Base-by-base conservation (phyloP, 371 early-diverging fungal genomes). In the Rhizopus arrhizus region DNA sequence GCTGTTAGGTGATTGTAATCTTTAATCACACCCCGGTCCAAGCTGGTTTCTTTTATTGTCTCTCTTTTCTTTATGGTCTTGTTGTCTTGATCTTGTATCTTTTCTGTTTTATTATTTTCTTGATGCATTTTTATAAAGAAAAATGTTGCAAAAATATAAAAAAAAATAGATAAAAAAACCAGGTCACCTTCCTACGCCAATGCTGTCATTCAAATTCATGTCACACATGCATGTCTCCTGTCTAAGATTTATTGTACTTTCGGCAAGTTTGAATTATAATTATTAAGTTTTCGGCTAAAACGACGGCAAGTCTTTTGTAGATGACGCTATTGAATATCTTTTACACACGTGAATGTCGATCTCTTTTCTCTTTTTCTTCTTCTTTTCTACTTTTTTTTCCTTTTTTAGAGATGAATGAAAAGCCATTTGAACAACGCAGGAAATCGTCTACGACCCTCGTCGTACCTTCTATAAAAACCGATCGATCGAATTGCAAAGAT, bases 1-100 rank as follows among this genome's bases (percentile, higher is more conserved):
- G 52, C 53, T 32, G 53, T 35, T 4, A 58, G 28, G 2, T 53
- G 51, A n/a, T 36, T 48, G 8, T 48, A 48, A 2, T 16, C 40
- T 41, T 70, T 29, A n/a, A 12, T 40, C 8, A 40, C 12, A 12
- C 40, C 40, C 40, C 40, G 12, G 46, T 15, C 16, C 16, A 15
- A n/a, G n/a, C 0, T 45, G 46, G 8, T 22, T 8, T 22, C 22
- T 15, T 22, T 45, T 45, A 8, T 7, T 45, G n/a, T 45, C 16
- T 45, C 46, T 22, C 46, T 45, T 22, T 45, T 45, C 22, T 45
- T 45, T 11, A 45, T 15, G 3, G n/a, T 16, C n/a, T 45, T 45
- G n/a, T 22, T 16, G 16, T 45, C 46, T 8, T 45, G 46, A 45
- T 45, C 46, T n/a, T 45, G 3, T 13, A 4, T n/a, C 8, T 13